A percentile compares a stretch with the other conserved stretches of the same genome.
Conservation (phyloP, 805 yeast genomes). For the Saccharomyces paradoxus region DNA sequence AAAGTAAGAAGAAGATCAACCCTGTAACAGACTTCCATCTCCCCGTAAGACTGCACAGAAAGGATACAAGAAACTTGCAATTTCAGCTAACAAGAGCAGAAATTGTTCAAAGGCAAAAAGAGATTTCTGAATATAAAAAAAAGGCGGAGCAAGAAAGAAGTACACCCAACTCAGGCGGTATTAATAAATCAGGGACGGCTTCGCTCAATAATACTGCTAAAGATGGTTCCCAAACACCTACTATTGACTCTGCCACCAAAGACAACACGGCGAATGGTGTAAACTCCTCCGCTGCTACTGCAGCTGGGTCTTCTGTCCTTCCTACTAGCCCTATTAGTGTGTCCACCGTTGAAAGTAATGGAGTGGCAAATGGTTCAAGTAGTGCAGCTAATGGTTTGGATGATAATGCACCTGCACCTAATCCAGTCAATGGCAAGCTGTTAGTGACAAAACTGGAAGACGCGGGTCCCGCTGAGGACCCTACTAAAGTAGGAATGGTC, state of each 20-base stretch:
- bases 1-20: slow-evolving; percentile 61
- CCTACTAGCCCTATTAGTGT: not conserved
- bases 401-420: not conserved
- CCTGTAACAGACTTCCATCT: slow-evolving; percentile 62
- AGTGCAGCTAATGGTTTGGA: not conserved
- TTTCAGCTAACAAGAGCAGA: slow-evolving; percentile 75
- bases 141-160: slow-evolving; percentile 32
- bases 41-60: slow-evolving; percentile 84
- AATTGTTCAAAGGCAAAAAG: slow-evolving; percentile 53
- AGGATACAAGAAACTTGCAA: slow-evolving; percentile 87
- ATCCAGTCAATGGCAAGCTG: slow-evolving; percentile 5
- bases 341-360: not conserved
- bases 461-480: slow-evolving; percentile 32
- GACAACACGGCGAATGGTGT: not conserved
- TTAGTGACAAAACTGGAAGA: slow-evolving; percentile 31
- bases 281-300: not conserved
- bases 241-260: not conserved
- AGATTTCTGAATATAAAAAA: slow-evolving; percentile 34
- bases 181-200: not conserved
- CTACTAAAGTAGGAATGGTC: slow-evolving; percentile 35
- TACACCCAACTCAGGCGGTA: not conserved
- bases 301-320: not conserved
- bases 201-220: not conserved
- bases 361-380: not conserved
- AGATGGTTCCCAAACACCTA: not conserved